Evolutionary conservation across 768 basidiomycete species (phyloP), one percentile per base, ranked within the genome.

Genomic region (Tricholomella constricta): DNA sequence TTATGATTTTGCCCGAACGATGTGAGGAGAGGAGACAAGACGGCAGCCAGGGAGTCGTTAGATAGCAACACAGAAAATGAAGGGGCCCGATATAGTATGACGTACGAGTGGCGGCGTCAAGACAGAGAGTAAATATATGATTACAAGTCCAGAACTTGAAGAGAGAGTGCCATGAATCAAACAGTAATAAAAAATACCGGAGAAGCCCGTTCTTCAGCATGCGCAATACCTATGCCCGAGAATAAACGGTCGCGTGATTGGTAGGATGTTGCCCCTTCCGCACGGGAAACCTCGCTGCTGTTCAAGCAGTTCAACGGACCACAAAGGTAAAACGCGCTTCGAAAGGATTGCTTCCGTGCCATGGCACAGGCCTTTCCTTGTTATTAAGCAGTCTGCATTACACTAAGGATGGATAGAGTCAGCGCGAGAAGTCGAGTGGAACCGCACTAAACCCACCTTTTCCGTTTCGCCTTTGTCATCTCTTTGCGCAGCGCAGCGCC

Each of bases 391-490:
- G 60, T 54, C 51, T 61, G 60, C 60, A 61, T 61, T 10, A 61
- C 49, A 52, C 60, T 61, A 23, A 40, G 44, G 31, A 35, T n/a
- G 25, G 15, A 15, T 2, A 31, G n/a, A n/a, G n/a, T 52, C 11
- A 48, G 40, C n/a, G 20, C n/a, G 23, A 20, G 27, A 27, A 15
- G 29, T 54, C 37, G 54, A 17, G 8, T 6, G 20, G n/a, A n/a
- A 53, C 4, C 10, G 20, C 11, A 27, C 5, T 17, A 35, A 15
- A 8, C 29, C 22, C 26, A 59, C 93, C 93, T 96, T 81, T 97
- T 97, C 80, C 95, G 90, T 74, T 96, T 97, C 46, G 92, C 92
- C 73, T 97, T 97, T 36, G 92, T 95, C 94, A 98, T 97, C 71
- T 98, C 95, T 72, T 98, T 98, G 61, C 94, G 89, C 60, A 98